Percentiles rank a stretch among this genome's conserved stretches.
phyloP scores from a whole-genome alignment of 2,329 filamentous ascomycete genomes.

The Arthroderma sp. region DNA sequence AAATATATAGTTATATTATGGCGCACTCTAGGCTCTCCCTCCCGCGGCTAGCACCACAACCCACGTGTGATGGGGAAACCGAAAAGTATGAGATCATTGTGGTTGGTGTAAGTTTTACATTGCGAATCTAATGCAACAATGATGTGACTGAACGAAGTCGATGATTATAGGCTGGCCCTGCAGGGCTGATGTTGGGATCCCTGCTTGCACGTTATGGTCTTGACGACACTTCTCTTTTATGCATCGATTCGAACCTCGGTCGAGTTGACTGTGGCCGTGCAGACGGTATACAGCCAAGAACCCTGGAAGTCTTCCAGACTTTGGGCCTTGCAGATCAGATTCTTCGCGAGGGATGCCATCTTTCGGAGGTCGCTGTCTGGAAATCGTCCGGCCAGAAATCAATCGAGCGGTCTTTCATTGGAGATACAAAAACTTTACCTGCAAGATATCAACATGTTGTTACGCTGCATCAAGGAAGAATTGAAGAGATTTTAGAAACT shows the following conservation, averaged over 20 bases:
- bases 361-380: constrained; percentile 48
- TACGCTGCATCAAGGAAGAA: constrained; percentile 56
- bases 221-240: constrained; percentile 27
- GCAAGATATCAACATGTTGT: constrained; percentile 52
- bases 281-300: constrained; percentile 31
- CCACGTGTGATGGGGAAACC: too few species aligned
- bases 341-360: constrained; percentile 45
- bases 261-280: constrained; percentile 31
- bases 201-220: constrained; percentile 34
- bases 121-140: too few species aligned
- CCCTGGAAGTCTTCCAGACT: constrained; percentile 31
- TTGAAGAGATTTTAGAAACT: constrained; percentile 56
- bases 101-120: too few species aligned
- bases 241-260: constrained; percentile 29
- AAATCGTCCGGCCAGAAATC: constrained; percentile 21
- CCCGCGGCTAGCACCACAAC: too few species aligned
- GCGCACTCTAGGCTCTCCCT: too few species aligned
- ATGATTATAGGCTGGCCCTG: constrained; percentile 25
- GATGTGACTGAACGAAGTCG: too few species aligned
- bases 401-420: constrained; percentile 6
- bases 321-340: constrained; percentile 38
- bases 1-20: too few species aligned
- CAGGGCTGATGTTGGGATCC: constrained; percentile 30
- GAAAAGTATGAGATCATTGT: too few species aligned
- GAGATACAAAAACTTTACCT: constrained; percentile 2